Conservation (phyloP, 495 filamentous ascomycete species). For the Tuber calosporum region DNA sequence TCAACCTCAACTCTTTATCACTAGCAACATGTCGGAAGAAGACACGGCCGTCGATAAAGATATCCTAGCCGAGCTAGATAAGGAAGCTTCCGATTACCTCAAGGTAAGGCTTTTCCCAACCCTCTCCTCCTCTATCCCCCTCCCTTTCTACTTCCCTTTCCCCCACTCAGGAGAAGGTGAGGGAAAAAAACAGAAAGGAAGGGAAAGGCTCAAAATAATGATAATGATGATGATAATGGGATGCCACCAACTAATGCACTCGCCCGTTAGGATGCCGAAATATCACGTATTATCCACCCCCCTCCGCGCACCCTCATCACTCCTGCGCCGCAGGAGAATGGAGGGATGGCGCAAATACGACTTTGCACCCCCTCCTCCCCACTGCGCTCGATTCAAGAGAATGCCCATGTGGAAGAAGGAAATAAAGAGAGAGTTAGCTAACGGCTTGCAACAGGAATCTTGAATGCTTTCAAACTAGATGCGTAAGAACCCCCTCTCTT, state of each 20-base stretch:
- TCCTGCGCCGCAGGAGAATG: neutral
- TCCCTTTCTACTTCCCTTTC: neutral
- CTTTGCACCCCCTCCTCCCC: neutral
- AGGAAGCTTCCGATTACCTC: conserved; percentile 79
- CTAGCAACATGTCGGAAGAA: conserved; percentile 35
- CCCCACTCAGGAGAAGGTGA: neutral
- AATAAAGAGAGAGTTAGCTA: conserved; percentile 6
- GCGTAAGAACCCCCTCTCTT: conserved; percentile 52
- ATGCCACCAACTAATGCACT: conserved; percentile 17
- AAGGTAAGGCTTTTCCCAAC: conserved; percentile 53
- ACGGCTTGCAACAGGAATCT: conserved; percentile 48
- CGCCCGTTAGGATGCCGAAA: conserved; percentile 73
- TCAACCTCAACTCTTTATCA: conserved; percentile 2
- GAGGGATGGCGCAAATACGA: neutral
- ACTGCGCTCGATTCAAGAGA: neutral
- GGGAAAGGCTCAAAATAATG: neutral
- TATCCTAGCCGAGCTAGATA: conserved; percentile 74
- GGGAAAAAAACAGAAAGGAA: neutral
- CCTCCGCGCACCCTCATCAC: neutral
- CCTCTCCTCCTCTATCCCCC: conserved; percentile 1
- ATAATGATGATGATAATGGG: neutral
- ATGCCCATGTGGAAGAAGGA: neutral
- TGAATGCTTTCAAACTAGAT: conserved; percentile 82
- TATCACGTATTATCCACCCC: conserved; percentile 54
- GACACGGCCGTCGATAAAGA: conserved; percentile 63